Percentiles rank a stretch among this genome's conserved stretches.
Evolutionary conservation across 768 basidiomycete genomes (phyloP).

Genomic region (Kockovaella imperatae): DNA sequence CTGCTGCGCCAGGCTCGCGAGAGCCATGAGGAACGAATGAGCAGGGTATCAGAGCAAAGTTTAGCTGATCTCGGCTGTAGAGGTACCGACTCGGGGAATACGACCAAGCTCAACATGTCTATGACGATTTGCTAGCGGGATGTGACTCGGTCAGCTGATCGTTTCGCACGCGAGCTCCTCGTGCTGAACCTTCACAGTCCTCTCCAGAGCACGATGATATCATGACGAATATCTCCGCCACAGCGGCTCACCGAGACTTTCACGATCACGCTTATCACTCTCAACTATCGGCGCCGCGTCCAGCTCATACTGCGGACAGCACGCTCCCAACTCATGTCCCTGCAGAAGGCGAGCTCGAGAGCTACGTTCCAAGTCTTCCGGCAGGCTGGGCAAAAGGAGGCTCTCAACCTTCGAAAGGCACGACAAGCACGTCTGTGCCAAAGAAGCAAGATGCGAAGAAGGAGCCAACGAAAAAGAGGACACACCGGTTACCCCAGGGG

Average conservation of each 20-base stretch:
- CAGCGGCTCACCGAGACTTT: constrained; percentile 77
- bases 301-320: constrained; percentile 11
- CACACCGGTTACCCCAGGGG: constrained; percentile 4
- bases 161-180: background rate
- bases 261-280: constrained; percentile 48
- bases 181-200: constrained; percentile 49
- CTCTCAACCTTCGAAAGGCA: background rate
- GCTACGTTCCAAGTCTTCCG: constrained; percentile 41
- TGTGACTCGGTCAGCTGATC: constrained; percentile 60
- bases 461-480: background rate
- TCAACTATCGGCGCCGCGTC: constrained; percentile 34
- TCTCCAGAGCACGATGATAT: constrained; percentile 84
- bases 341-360: constrained; percentile 44
- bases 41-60: too few species aligned
- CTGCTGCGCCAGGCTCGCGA: background rate
- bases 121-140: constrained; percentile 70
- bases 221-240: constrained; percentile 72
- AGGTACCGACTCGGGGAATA: constrained; percentile 71
- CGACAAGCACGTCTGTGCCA: too few species aligned
- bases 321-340: constrained; percentile 21
- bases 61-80: constrained; percentile 45
- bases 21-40: too few species aligned
- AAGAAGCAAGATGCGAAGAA: constrained; percentile 6
- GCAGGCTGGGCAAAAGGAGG: constrained; percentile 31
- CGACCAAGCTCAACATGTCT: constrained; percentile 63